These are phyloP conservation scores for Pascua sp. DNA, from an alignment of 1,284 basidiomycete species.

Conservation along the genomic window DNA sequence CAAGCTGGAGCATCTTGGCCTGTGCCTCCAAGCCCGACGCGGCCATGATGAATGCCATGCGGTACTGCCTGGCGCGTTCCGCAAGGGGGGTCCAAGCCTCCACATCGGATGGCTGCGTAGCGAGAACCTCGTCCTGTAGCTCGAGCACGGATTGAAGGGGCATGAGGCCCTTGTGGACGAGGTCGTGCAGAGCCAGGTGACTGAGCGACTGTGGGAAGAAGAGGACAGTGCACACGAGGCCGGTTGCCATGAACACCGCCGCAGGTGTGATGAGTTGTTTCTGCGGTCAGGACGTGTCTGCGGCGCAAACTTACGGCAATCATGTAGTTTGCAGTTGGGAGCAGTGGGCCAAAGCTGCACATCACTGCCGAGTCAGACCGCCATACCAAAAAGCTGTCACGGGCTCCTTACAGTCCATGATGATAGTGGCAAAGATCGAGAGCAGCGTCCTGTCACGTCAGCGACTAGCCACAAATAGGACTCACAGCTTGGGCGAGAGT, in stretches of 20 bases:
- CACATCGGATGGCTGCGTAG: conserved; percentile 23
- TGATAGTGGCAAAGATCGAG: conserved; percentile 56
- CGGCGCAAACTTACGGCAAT: conserved; percentile 47
- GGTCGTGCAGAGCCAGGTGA: conserved; percentile 48
- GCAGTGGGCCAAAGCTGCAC: conserved; percentile 56
- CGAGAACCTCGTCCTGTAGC: conserved; percentile 43
- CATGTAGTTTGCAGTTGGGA: conserved; percentile 64
- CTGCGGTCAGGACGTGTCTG: conserved; percentile 16
- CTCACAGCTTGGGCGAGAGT: conserved; percentile 58
- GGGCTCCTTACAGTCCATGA: conserved; percentile 35
- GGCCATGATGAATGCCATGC: conserved; percentile 29
- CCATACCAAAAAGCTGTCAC: conserved; percentile 1
- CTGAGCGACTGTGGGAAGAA: conserved; percentile 72
- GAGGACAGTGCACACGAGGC: conserved; percentile 57
- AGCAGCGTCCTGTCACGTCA: conserved; percentile 48
- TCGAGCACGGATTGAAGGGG: conserved; percentile 37
- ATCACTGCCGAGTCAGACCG: conserved; percentile 52
- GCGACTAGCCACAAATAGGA: background rate
- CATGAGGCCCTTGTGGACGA: conserved; percentile 35
- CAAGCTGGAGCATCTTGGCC: conserved; percentile 47
- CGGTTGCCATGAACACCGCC: conserved; percentile 61
- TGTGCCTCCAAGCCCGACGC: conserved; percentile 31
- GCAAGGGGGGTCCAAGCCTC: conserved; percentile 35
- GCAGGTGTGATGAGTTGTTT: conserved; percentile 58
- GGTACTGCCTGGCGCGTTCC: conserved; percentile 16